Percentiles rank a stretch among this genome's conserved stretches.
Conservation (phyloP, 176 grass and related monocot species). For the maize (Zea mays) region Zm-B73-REFERENCE-NAM-5.0 NC_050097.1:86054501-86055000, state of each 20-base stretch:
- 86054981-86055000: slow-evolving; percentile 21
- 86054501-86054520: not conserved
- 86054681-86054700: slow-evolving; percentile 57
- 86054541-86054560: not conserved
- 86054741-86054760: slow-evolving; percentile 8
- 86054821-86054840: slow-evolving; percentile 52
- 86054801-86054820: slow-evolving; percentile 68
- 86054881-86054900: slow-evolving; percentile 25
- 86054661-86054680: slow-evolving; percentile 71
- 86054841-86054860: not conserved
- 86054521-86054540: not conserved
- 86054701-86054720: not conserved
- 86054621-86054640: slow-evolving; percentile 64
- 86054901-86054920: slow-evolving; percentile 94
- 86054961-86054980: slow-evolving; percentile 65
- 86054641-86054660: slow-evolving; percentile 47
- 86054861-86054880: slow-evolving; percentile 3
- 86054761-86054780: slow-evolving; percentile 61
- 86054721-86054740: not conserved
- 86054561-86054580: slow-evolving; percentile 61
- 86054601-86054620: slow-evolving; percentile 86
- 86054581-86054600: slow-evolving; percentile 85
- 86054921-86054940: slow-evolving; percentile 80
- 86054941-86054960: slow-evolving; percentile 76
- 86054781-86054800: slow-evolving; percentile 93